Evolutionary conservation across 73 alveolate genomes (phyloP), one percentile per base, ranked within the genome.

Genomic region (Tetrahymena borealis): DNA sequence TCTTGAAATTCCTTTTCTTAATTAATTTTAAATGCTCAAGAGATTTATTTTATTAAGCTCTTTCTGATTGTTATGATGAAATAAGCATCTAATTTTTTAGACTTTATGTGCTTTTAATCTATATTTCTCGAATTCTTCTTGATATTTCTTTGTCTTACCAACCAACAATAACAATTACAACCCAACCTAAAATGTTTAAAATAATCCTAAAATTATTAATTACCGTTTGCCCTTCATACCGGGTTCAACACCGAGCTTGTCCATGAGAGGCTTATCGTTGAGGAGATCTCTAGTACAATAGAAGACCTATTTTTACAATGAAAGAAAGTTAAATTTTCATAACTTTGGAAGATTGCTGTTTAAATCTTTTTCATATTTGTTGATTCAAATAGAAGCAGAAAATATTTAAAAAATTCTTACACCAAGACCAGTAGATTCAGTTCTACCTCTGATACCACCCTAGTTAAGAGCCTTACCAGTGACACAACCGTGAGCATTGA

Each of bases 381-480:
- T 79, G n/a, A n/a, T n/a, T n/a, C n/a, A n/a, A n/a, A n/a, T n/a
- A n/a, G n/a, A n/a, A n/a, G n/a, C n/a, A n/a, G n/a, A n/a, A n/a
- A n/a, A n/a, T n/a, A n/a, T n/a, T n/a, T 24, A 60, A 60, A 18
- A 60, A 60, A 24, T 6, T 42, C 85, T 60, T 60, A 60, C 85
- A 33, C 97, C 97, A 31, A 96, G 96, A 32, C 99, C 99, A 79
- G 99, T 96, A 28, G 98, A 95, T 93, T 97, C 98, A 38, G 98
- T 94, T 96, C 99, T 96, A 78, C 99, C 99, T 91, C 96, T 94
- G 93, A 97, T 96, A 79, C 99, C 99, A 90, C 99, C 99, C 91
- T 94, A 40, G 94, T 92, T 31, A 78, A 90, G 91, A 91, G 95
- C 95, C 95, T 97, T 97, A 38, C 99, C 99, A 33, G 99, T 97